Evolutionary conservation across 352 stramenopile genomes (phyloP).

Genomic region (Phytophthora hybrid): DNA sequence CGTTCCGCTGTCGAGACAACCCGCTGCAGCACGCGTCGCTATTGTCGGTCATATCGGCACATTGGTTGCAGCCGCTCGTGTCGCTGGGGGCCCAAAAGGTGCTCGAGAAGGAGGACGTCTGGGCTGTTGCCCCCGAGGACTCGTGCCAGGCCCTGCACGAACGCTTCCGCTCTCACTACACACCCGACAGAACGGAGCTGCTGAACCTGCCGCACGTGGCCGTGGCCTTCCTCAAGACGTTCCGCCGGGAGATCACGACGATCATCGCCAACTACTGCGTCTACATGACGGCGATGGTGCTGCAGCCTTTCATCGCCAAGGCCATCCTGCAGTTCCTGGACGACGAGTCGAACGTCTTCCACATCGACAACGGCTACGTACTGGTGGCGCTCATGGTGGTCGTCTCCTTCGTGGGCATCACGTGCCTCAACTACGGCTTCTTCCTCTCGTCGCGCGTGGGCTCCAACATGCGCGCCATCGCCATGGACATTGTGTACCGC

Average conservation of each 20-base stretch:
- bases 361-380: slow-evolving; percentile 35
- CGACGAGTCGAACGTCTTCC: slow-evolving; percentile 37
- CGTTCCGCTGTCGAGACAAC: slow-evolving; percentile 39
- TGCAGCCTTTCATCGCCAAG: slow-evolving; percentile 39
- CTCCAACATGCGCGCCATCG: slow-evolving; percentile 47
- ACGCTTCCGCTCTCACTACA: slow-evolving; percentile 31
- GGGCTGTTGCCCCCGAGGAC: slow-evolving; percentile 35
- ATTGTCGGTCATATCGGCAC: slow-evolving; percentile 30
- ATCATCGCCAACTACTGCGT: slow-evolving; percentile 40
- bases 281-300: slow-evolving; percentile 42
- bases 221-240: slow-evolving; percentile 35
- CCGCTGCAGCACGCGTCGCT: slow-evolving; percentile 47
- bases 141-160: slow-evolving; percentile 30
- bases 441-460: slow-evolving; percentile 47
- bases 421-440: slow-evolving; percentile 48
- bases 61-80: slow-evolving; percentile 48
- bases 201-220: slow-evolving; percentile 32
- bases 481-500: slow-evolving; percentile 52
- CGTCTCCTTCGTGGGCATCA: slow-evolving; percentile 38
- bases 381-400: slow-evolving; percentile 32
- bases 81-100: slow-evolving; percentile 41
- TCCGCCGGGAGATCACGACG: slow-evolving; percentile 28
- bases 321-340: slow-evolving; percentile 42
- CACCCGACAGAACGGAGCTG: neutral
- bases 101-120: slow-evolving; percentile 48